Base-by-base conservation (phyloP, 345 rosid species). In the Gossypium herbaceum region DNA sequence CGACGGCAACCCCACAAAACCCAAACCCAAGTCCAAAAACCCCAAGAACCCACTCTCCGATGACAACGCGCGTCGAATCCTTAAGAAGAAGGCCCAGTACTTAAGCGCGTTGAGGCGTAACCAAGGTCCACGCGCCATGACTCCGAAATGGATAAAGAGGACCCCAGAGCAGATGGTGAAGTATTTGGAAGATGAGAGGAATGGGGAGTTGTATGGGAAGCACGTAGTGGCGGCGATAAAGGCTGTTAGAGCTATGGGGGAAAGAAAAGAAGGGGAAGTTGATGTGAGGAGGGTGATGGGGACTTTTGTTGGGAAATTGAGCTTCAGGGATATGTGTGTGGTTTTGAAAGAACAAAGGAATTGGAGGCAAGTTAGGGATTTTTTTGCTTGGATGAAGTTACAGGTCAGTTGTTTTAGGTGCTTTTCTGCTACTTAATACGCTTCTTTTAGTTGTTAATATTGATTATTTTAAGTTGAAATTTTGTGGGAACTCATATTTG, bases 311-410 rank as follows among this genome's bases (percentile, higher is more conserved):
- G 81, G 88, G 2, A 94, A 88, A 83, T 68, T 94, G 64, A 91
- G 73, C 68, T 94, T 94, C 71, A 87, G 87, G 78, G 98, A 92
- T 55, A 94, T 94, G 97, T 94, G 98, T 71, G 91, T 89, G 50
- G 97, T 94, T 73, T 77, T 94, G 82, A 94, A 91, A 82, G 97
- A 87, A 72, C 97, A 91, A 79, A 90, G 82, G 76, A 86, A 89
- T 15, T 94, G 98, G 98, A 85, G 86, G 57, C 94, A 94, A 84
- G 97, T 79, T 39, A 76, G 86, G 61, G 94, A 92, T 67, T 89
- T 92, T 80, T 94, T 94, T 84, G 72, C 82, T 29, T 94, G 98
- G 98, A 94, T 94, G 97, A 92, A 94, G 79, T 80, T 94, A 82
- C 98, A 92, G 96, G 97, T 88, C 44, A 17, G 72, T 76, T 72